Evolutionary conservation across 768 basidiomycete species (phyloP).

Genomic region (Suillus bovinus): DNA sequence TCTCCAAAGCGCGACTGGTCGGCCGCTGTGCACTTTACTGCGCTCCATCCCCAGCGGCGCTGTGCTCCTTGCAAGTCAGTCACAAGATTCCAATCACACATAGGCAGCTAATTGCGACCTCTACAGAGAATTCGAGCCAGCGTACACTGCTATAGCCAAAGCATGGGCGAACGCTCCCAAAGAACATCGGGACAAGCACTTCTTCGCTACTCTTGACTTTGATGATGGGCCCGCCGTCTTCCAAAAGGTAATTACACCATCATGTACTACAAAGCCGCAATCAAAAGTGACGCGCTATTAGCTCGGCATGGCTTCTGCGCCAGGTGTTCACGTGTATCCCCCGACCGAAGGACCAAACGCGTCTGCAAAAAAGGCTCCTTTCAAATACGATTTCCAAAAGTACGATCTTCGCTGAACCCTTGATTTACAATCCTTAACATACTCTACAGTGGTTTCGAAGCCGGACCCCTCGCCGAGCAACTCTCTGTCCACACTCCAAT

Average conservation of each 20-base stretch:
- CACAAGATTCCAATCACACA: not conserved
- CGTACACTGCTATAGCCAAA: slow-evolving; percentile 77
- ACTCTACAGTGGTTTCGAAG: slow-evolving; percentile 72
- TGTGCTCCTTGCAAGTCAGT: slow-evolving; percentile 93
- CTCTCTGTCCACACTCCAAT: slow-evolving; percentile 75
- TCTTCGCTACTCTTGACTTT: slow-evolving; percentile 93
- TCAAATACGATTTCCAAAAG: slow-evolving; percentile 80
- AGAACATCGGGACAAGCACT: slow-evolving; percentile 73
- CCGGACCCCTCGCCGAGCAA: slow-evolving; percentile 73
- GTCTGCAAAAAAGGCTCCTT: slow-evolving; percentile 43
- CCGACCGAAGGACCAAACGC: slow-evolving; percentile 70
- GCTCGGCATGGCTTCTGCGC: slow-evolving; percentile 84
- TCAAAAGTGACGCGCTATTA: slow-evolving; percentile 34
- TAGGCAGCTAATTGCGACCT: not conserved
- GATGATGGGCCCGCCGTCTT: slow-evolving; percentile 74
- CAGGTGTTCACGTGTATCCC: slow-evolving; percentile 76
- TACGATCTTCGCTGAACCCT: slow-evolving; percentile 35
- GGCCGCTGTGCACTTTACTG: slow-evolving; percentile 86
- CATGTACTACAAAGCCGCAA: not conserved
- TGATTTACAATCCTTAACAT: slow-evolving; percentile 10
- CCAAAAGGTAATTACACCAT: slow-evolving; percentile 57
- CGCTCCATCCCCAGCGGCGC: slow-evolving; percentile 74
- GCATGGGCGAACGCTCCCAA: slow-evolving; percentile 72
- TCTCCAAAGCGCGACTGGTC: slow-evolving; percentile 82
- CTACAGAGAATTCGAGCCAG: slow-evolving; percentile 79